Percentiles rank a stretch among this genome's conserved stretches.
phyloP scores from a whole-genome alignment of 2,329 filamentous ascomycete species.

The Aplosporella prunicola region DNA sequence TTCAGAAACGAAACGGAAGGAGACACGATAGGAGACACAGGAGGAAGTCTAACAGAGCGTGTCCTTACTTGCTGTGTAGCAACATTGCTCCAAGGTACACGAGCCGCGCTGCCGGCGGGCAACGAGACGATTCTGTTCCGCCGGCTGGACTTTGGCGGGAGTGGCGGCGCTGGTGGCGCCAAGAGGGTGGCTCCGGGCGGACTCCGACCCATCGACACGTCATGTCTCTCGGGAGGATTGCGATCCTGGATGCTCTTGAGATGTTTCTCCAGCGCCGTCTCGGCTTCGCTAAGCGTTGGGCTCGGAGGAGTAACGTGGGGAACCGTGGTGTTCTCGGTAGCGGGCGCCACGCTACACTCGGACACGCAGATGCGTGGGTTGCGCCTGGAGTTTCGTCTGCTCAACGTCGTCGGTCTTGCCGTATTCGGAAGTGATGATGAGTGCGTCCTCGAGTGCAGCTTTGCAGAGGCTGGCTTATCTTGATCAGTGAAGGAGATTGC shows the following conservation, averaged over 20 bases:
- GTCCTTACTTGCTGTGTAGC: conserved; percentile 15
- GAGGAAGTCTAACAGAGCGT: conserved; percentile 1
- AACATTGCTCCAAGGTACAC: conserved; percentile 22
- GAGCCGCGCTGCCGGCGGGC: conserved; percentile 17
- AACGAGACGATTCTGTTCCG: conserved; percentile 6
- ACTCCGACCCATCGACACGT: too few species aligned
- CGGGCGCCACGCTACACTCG: background rate
- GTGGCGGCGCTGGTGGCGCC: too few species aligned
- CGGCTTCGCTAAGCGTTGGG: conserved; percentile 40
- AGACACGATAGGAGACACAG: background rate
- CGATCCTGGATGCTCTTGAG: conserved; percentile 18
- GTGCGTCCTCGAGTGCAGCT: background rate
- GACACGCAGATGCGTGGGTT: conserved; percentile 1
- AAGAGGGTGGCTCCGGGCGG: too few species aligned
- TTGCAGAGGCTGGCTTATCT: background rate
- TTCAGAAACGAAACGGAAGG: background rate
- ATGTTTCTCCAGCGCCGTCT: conserved; percentile 23
- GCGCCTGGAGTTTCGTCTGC: background rate
- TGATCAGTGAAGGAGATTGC: too few species aligned
- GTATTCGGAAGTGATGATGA: background rate
- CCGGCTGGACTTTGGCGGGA: conserved; percentile 6
- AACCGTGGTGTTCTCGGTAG: conserved; percentile 1
- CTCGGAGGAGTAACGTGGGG: conserved; percentile 19
- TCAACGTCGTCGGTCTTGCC: background rate
- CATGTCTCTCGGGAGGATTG: too few species aligned